These are phyloP conservation scores for Podospora didyma DNA, from an alignment of 495 filamentous ascomycete genomes.

Conservation along the genomic window DNA sequence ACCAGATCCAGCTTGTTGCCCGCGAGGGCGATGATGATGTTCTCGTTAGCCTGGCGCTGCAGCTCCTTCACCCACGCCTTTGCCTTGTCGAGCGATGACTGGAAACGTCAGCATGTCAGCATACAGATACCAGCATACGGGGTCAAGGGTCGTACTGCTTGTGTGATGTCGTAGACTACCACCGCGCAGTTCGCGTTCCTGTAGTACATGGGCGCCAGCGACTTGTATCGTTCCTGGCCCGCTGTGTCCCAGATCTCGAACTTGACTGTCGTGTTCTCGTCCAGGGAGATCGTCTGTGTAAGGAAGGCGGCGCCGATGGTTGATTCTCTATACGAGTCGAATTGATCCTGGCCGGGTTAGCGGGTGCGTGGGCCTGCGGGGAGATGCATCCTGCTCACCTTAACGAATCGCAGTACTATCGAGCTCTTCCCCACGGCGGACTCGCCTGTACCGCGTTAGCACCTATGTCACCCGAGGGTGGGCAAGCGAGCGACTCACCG, in stretches of 20 bases:
- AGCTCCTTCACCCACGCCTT: slow-evolving; percentile 99
- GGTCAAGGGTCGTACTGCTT: slow-evolving; percentile 70
- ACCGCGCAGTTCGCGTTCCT: slow-evolving; percentile 98
- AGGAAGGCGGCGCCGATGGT: slow-evolving; percentile 99
- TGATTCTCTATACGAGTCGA: slow-evolving; percentile 98
- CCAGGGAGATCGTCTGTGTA: slow-evolving; percentile 95
- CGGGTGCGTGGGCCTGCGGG: neutral
- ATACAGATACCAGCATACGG: neutral
- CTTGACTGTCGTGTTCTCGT: slow-evolving; percentile 97
- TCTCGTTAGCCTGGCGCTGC: slow-evolving; percentile 97
- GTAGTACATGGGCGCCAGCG: slow-evolving; percentile 98
- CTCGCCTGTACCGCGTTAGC: slow-evolving; percentile 65
- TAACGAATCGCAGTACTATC: slow-evolving; percentile 94
- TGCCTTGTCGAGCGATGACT: slow-evolving; percentile 96
- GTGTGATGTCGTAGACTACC: slow-evolving; percentile 98
- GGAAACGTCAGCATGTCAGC: slow-evolving; percentile 13
- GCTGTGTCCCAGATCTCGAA: slow-evolving; percentile 99
- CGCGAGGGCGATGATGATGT: slow-evolving; percentile 96
- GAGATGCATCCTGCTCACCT: slow-evolving; percentile 53
- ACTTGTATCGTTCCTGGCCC: slow-evolving; percentile 97
- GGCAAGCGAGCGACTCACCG: slow-evolving; percentile 47
- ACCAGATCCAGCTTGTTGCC: slow-evolving; percentile 98
- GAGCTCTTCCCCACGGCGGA: slow-evolving; percentile 99
- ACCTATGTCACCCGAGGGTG: slow-evolving; percentile 11
- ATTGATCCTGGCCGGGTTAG: slow-evolving; percentile 75